phyloP scores from a whole-genome alignment of 2,329 filamentous ascomycete genomes.

The Westerdykella aurantiaca region DNA sequence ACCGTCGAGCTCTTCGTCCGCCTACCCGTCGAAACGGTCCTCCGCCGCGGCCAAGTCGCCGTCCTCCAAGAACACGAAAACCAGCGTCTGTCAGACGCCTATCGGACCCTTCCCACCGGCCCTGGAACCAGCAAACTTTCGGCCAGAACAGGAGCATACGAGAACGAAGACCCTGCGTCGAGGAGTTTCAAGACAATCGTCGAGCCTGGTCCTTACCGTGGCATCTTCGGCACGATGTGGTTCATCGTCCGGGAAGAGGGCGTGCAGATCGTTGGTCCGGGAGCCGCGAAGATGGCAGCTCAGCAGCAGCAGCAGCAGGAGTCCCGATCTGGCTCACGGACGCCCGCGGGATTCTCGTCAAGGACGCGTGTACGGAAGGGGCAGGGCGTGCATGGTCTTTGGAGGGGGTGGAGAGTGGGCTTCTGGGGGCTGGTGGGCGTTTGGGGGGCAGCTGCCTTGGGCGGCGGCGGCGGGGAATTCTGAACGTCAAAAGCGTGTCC shows the following conservation, averaged over 20 bases:
- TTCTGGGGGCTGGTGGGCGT: slow-evolving; percentile 72
- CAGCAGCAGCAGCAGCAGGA: slow-evolving; percentile 25
- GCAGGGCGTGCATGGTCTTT: slow-evolving; percentile 63
- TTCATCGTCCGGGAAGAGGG: slow-evolving; percentile 81
- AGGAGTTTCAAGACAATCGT: slow-evolving; percentile 64
- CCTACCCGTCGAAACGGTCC: slow-evolving; percentile 84
- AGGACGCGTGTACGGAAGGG: slow-evolving; percentile 50
- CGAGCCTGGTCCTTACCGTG: slow-evolving; percentile 71
- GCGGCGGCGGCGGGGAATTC: slow-evolving; percentile 36
- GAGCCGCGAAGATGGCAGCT: slow-evolving; percentile 15
- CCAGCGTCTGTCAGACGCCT: slow-evolving; percentile 20
- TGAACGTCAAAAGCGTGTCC: slow-evolving; percentile 4
- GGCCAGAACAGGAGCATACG: slow-evolving; percentile 9
- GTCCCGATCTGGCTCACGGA: slow-evolving; percentile 1
- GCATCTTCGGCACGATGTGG: slow-evolving; percentile 89
- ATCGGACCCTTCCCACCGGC: slow-evolving; percentile 17
- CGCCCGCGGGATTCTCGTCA: slow-evolving; percentile 21
- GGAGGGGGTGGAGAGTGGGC: slow-evolving; percentile 70
- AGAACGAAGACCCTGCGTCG: slow-evolving; percentile 21
- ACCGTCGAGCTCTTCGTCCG: slow-evolving; percentile 77
- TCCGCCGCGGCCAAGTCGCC: slow-evolving; percentile 79
- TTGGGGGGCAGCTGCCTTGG: slow-evolving; percentile 62
- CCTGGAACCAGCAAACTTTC: neutral
- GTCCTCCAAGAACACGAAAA: slow-evolving; percentile 44
- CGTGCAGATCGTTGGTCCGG: slow-evolving; percentile 33